A percentile compares a stretch with the other conserved stretches of the same genome.
These are phyloP conservation scores for Cyberlindnera euphorbiae DNA, from an alignment of 805 yeast species.

Conservation along the genomic window DNA sequence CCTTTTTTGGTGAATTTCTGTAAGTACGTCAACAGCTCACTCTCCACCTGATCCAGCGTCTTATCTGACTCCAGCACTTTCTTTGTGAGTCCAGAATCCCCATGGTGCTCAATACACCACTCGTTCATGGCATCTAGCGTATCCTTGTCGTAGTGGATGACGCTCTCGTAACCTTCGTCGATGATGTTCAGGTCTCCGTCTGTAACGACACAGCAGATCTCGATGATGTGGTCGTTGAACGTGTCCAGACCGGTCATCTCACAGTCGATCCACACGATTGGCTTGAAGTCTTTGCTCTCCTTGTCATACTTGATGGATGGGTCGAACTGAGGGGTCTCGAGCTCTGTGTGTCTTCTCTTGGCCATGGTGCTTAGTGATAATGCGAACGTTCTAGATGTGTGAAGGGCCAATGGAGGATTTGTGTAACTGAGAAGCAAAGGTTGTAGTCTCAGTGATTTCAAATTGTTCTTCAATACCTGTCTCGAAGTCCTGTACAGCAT, in stretches of 20 bases:
- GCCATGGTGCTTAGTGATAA: conserved; percentile 6
- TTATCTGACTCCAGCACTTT: conserved; percentile 54
- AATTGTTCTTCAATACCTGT: too few species aligned
- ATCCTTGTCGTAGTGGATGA: conserved; percentile 61
- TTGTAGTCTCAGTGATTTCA: too few species aligned
- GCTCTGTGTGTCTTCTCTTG: conserved; percentile 11
- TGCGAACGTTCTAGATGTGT: too few species aligned
- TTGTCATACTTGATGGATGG: conserved; percentile 9
- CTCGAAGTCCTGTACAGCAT: too few species aligned
- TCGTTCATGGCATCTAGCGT: conserved; percentile 71
- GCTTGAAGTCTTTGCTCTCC: conserved; percentile 24
- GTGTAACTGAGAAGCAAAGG: too few species aligned
- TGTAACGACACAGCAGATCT: conserved; percentile 86
- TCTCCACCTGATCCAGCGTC: conserved; percentile 57
- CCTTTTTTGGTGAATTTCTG: conserved; percentile 45
- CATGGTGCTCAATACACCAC: conserved; percentile 87
- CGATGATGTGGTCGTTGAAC: conserved; percentile 79
- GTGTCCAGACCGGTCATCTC: conserved; percentile 96
- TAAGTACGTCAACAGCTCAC: conserved; percentile 60
- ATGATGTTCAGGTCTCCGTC: conserved; percentile 72
- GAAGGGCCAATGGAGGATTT: too few species aligned
- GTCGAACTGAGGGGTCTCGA: conserved; percentile 19
- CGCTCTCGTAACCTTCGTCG: conserved; percentile 79
- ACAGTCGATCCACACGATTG: conserved; percentile 93
- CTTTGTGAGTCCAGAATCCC: conserved; percentile 66